A percentile compares a stretch with the other conserved stretches of the same genome.
Evolutionary conservation across 768 basidiomycete species (phyloP).

Genomic region (Fomitopsis serialis): DNA sequence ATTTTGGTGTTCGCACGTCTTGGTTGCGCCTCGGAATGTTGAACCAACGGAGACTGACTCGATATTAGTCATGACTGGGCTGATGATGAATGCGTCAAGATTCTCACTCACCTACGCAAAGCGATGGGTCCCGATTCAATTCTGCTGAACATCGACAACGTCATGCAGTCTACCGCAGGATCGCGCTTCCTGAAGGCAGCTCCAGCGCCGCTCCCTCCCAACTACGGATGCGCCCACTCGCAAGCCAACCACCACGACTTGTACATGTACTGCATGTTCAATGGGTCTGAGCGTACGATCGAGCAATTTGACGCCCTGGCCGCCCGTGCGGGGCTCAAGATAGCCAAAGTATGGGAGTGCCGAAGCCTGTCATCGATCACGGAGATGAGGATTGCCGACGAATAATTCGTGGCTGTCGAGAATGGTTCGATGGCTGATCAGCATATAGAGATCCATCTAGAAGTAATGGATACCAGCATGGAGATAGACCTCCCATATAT

Average conservation of each 20-base stretch:
- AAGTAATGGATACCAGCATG: too few relatives aligned
- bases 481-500: too few relatives aligned
- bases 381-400: slow-evolving; percentile 4
- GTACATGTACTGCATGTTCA: slow-evolving; percentile 10
- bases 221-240: slow-evolving; percentile 7
- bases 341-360: slow-evolving; percentile 8
- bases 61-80: slow-evolving; percentile 9
- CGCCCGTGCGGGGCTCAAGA: slow-evolving; percentile 3
- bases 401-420: background rate
- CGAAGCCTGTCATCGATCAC: slow-evolving; percentile 5
- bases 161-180: slow-evolving; percentile 3
- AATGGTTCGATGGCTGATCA: too few relatives aligned
- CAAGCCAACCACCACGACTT: slow-evolving; percentile 8
- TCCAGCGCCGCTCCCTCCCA: slow-evolving; percentile 9
- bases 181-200: slow-evolving; percentile 1
- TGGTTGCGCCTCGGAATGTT: background rate
- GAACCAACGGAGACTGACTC: background rate
- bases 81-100: slow-evolving; percentile 8
- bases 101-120: slow-evolving; percentile 5
- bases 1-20: background rate
- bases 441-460: too few relatives aligned
- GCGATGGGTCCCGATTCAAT: slow-evolving; percentile 5
- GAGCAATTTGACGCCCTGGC: slow-evolving; percentile 6
- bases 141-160: slow-evolving; percentile 7
- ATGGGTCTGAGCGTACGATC: slow-evolving; percentile 8